Conservation (phyloP, 352 stramenopile genomes). For the Phytophthora sansomeana region DNA sequence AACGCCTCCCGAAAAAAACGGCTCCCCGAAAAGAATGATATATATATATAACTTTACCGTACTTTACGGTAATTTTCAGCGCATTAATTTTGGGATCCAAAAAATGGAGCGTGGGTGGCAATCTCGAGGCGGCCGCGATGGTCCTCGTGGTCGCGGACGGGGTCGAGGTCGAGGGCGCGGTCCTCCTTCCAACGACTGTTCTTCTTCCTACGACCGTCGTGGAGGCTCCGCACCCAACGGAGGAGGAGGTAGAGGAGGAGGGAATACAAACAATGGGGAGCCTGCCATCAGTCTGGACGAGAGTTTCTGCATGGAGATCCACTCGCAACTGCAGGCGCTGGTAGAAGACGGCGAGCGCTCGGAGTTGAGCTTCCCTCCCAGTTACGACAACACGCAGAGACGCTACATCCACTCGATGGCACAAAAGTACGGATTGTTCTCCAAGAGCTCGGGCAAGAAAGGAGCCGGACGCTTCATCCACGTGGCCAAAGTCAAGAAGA, state of each 20-base stretch:
- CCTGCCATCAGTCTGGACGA: slow-evolving; percentile 66
- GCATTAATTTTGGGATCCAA: not conserved
- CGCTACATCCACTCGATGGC: slow-evolving; percentile 84
- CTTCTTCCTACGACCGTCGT: not conserved
- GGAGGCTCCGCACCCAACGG: slow-evolving; percentile 15
- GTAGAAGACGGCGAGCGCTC: slow-evolving; percentile 61
- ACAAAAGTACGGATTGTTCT: slow-evolving; percentile 85
- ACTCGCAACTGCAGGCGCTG: slow-evolving; percentile 65
- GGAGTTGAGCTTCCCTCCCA: slow-evolving; percentile 75
- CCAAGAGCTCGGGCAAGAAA: slow-evolving; percentile 82
- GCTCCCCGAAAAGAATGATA: too few relatives aligned
- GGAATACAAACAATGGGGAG: slow-evolving; percentile 1
- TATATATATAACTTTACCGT: too few relatives aligned
- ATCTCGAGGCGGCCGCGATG: slow-evolving; percentile 11
- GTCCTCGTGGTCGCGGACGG: slow-evolving; percentile 17
- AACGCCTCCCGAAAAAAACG: too few relatives aligned
- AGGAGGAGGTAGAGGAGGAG: slow-evolving; percentile 1
- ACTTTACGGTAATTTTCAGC: too few relatives aligned
- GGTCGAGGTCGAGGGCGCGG: slow-evolving; percentile 18
- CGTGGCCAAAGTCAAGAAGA: slow-evolving; percentile 86
- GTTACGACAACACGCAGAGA: slow-evolving; percentile 79
- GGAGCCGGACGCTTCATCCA: slow-evolving; percentile 72
- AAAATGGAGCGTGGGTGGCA: slow-evolving; percentile 23
- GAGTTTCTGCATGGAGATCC: slow-evolving; percentile 75
- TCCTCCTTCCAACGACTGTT: slow-evolving; percentile 13